phyloP scores from a whole-genome alignment of 2,329 filamentous ascomycete genomes.

The Dothideomycetes sp. region DNA sequence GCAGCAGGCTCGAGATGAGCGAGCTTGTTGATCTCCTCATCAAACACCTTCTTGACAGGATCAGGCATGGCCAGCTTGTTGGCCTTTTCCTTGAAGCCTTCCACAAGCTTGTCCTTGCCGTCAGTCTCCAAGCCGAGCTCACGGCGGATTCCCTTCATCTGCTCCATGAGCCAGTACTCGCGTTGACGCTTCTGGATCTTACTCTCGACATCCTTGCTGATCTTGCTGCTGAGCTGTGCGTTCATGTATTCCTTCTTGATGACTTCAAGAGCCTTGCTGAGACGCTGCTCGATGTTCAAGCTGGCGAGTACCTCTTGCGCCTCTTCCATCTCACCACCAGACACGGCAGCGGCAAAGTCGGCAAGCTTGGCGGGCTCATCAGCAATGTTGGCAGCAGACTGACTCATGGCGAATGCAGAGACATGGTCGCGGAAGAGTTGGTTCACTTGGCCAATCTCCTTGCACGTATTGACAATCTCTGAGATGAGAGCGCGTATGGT shows the following conservation, averaged over 20 bases:
- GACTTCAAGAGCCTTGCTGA: constrained; percentile 83
- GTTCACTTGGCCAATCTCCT: constrained; percentile 89
- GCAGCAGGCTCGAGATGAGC: constrained; percentile 90
- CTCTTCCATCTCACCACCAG: constrained; percentile 84
- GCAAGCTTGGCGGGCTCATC: constrained; percentile 91
- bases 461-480: constrained; percentile 98
- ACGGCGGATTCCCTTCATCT: constrained; percentile 96
- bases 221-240: constrained; percentile 91
- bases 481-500: constrained; percentile 87
- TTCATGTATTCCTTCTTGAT: constrained; percentile 99
- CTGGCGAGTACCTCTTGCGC: constrained; percentile 83
- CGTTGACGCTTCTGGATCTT: constrained; percentile 96
- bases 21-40: constrained; percentile 95
- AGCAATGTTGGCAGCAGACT: constrained; percentile 87
- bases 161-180: constrained; percentile 98
- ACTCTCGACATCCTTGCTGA: constrained; percentile 91
- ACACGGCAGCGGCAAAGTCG: constrained; percentile 93
- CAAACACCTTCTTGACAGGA: constrained; percentile 91
- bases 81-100: constrained; percentile 94
- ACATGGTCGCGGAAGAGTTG: constrained; percentile 95
- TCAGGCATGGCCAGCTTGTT: constrained; percentile 93
- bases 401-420: constrained; percentile 90
- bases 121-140: constrained; percentile 95
- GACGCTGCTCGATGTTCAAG: constrained; percentile 80
- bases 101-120: constrained; percentile 94